These are phyloP conservation scores for Fistulifera solaris DNA, from an alignment of 108 stramenopile genomes.

Conservation along the genomic window DNA sequence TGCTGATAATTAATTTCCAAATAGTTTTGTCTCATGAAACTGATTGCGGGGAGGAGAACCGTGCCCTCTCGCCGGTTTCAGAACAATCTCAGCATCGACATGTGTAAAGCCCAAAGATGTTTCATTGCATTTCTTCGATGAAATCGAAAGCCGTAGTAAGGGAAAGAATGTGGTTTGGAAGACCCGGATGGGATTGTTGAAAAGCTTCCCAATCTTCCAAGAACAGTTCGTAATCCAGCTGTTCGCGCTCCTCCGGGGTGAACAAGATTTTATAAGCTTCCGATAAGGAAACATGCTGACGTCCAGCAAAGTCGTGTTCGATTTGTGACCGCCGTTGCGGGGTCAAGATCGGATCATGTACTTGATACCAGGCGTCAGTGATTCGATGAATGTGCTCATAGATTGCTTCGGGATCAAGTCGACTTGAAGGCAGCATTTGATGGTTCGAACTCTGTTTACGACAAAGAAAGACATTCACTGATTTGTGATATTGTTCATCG, in stretches of 20 bases:
- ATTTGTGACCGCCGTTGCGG: conserved; percentile 31
- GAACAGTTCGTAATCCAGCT: conserved; percentile 64
- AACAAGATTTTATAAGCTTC: conserved; percentile 43
- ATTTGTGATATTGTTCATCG: conserved; percentile 35
- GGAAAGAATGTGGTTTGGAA: conserved; percentile 22
- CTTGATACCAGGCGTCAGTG: conserved; percentile 61
- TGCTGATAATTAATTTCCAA: no score
- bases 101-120: no score
- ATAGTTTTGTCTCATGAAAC: no score
- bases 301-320: conserved; percentile 18
- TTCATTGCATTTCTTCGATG: conserved; percentile 50
- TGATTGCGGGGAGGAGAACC: no score
- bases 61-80: no score
- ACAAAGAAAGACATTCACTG: conserved; percentile 44
- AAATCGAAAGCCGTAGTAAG: conserved; percentile 37
- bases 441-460: conserved; percentile 8
- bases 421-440: not conserved
- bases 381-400: conserved; percentile 40
- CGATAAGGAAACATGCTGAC: not conserved
- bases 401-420: conserved; percentile 33
- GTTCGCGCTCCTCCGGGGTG: conserved; percentile 63
- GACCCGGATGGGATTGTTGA: conserved; percentile 3
- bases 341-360: conserved; percentile 61
- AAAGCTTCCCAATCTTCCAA: conserved; percentile 74
- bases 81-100: no score